Base-by-base conservation (phyloP, 2,329 filamentous ascomycete species). In the Trichothecium roseum region DNA sequence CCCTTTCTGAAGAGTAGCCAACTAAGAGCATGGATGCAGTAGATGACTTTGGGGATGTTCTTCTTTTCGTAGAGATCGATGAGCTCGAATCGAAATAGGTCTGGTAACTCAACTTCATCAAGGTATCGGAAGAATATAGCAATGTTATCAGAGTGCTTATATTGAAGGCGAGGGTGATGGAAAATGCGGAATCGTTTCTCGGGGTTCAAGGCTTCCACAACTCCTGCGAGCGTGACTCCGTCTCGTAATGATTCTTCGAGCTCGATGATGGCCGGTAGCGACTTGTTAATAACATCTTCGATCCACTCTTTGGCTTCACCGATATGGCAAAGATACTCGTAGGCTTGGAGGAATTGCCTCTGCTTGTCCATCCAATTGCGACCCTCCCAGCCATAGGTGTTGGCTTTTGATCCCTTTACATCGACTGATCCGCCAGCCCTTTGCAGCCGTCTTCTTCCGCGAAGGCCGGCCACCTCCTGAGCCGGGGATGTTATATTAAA, bases 281-380 rank as follows among this genome's bases (percentile, higher is more conserved):
- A 69, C 45, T 81, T 78, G 42, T 89, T 77, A 37, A 91, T 85
- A 40, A 95, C 77, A 54, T 93, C 69, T 53, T 98, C 91, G 45
- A 98, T 94, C 91, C 91, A 98, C 59, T 96, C 89, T 55, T 96
- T 96, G 16, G 91, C 91, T 64, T 98, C 91, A 55, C 91, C 91
- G 45, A 98, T 96, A 53, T 98, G 91, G 55, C 91, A 98, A 27
- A 98, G 80, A 55, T 98, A 98, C 57, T 98, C 91, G 54, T 98
- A 98, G 6, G 91, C 91, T 57, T 94, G 85, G 36, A 98, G 63
- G 51, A 95, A 96, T 55, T 96, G 89, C 18, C 91, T 77, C 55
- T 98, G 89, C 54, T 94, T 91, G 57, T 98, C 91, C 89, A 98
- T 98, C 91, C 91, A 98, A 54, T 89, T 94, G 34, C 84, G 76